phyloP scores from a whole-genome alignment of 2,329 filamentous ascomycete species.

The Penicillium sp. region DNA sequence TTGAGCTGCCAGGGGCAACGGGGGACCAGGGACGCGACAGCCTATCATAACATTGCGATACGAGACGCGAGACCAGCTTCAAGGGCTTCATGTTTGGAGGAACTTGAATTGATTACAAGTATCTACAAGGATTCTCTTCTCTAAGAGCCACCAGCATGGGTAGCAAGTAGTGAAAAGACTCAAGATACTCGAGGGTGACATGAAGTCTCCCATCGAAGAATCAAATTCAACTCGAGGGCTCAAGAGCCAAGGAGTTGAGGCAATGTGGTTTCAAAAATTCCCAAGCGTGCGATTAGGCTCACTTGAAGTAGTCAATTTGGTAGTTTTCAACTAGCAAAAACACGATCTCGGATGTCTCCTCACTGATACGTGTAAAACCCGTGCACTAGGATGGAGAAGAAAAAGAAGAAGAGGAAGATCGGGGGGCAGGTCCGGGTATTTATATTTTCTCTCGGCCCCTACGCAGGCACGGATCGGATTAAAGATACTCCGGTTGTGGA shows the following conservation, averaged over 20 bases:
- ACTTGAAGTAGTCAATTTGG: constrained; percentile 70
- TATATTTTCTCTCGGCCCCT: constrained; percentile 21
- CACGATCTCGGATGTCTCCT: constrained; percentile 82
- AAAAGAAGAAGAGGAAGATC: constrained; percentile 33
- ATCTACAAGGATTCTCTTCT: neutral
- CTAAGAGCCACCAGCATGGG: constrained; percentile 38
- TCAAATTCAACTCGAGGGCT: constrained; percentile 17
- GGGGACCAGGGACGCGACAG: too few relatives aligned
- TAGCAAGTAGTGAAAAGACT: constrained; percentile 42
- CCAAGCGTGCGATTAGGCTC: constrained; percentile 64
- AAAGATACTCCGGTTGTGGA: too few relatives aligned
- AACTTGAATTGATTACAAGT: too few relatives aligned
- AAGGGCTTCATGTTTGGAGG: too few relatives aligned
- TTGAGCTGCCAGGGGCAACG: too few relatives aligned
- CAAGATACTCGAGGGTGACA: constrained; percentile 4
- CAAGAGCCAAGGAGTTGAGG: constrained; percentile 24
- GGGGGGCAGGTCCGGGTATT: constrained; percentile 4
- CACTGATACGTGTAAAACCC: constrained; percentile 81
- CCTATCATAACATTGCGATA: too few relatives aligned
- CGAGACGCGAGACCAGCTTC: too few relatives aligned
- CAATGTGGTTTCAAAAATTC: constrained; percentile 69
- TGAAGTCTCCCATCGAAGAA: constrained; percentile 5
- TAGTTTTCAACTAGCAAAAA: constrained; percentile 94
- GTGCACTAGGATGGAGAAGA: constrained; percentile 47
- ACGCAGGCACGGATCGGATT: neutral